A percentile compares a stretch with the other conserved stretches of the same genome.
Evolutionary conservation across 805 yeast genomes (phyloP).

Genomic region (Isabelozyma rhagii): DNA sequence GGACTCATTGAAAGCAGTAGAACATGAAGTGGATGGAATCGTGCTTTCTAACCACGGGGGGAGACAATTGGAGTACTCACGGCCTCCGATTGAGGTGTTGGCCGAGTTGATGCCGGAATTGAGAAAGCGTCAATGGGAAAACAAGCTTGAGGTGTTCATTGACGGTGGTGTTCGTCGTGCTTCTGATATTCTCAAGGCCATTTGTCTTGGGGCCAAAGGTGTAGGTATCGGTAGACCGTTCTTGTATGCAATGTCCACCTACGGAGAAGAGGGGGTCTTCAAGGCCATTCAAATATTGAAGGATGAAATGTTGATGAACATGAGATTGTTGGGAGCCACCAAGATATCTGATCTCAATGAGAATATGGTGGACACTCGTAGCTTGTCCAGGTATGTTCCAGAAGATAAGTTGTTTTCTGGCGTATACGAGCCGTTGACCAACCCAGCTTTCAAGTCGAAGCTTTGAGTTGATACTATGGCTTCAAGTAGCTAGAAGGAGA

Average conservation of each 20-base stretch:
- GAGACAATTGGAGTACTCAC: conserved; percentile 61
- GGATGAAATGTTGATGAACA: conserved; percentile 59
- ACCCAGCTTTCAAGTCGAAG: conserved; percentile 45
- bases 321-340: conserved; percentile 64
- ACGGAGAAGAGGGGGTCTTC: conserved; percentile 71
- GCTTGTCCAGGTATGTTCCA: conserved; percentile 46
- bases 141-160: conserved; percentile 58
- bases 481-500: too few relatives aligned
- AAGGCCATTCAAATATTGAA: conserved; percentile 61
- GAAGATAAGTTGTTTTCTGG: conserved; percentile 51
- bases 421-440: conserved; percentile 55
- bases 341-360: conserved; percentile 52
- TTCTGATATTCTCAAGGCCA: conserved; percentile 72
- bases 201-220: conserved; percentile 74
- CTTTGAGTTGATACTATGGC: too few relatives aligned
- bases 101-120: conserved; percentile 50
- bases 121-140: conserved; percentile 36
- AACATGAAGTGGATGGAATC: conserved; percentile 59
- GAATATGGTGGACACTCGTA: conserved; percentile 54
- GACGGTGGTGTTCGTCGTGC: conserved; percentile 82
- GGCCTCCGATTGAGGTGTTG: conserved; percentile 60
- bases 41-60: conserved; percentile 77
- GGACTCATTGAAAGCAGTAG: conserved; percentile 58
- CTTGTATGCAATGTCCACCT: conserved; percentile 73
- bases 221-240: conserved; percentile 77